phyloP scores from a whole-genome alignment of 2,329 filamentous ascomycete species.

The Parastagonospora nodorum region DNA sequence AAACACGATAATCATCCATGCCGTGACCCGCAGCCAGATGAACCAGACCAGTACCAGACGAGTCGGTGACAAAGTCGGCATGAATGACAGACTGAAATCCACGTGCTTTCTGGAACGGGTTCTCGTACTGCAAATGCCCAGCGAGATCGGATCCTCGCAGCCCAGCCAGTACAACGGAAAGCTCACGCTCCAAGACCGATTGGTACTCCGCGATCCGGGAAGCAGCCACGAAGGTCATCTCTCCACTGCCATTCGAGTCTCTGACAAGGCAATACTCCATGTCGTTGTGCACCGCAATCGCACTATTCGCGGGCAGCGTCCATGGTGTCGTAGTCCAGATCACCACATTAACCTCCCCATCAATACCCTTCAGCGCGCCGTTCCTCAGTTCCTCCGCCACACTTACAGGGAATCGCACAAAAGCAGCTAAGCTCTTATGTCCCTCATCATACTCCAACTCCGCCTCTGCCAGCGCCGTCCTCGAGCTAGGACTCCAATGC shows the following conservation, averaged over 20 bases:
- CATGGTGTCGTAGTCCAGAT: conserved; percentile 99
- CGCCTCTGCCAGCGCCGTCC: conserved; percentile 79
- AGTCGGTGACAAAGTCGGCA: conserved; percentile 85
- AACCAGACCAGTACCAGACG: conserved; percentile 93
- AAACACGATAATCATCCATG: conserved; percentile 92
- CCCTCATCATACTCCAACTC: conserved; percentile 83
- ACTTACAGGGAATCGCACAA: conserved; percentile 75
- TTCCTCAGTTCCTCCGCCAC: conserved; percentile 51
- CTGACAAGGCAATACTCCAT: conserved; percentile 74
- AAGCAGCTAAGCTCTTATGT: conserved; percentile 74
- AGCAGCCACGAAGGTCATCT: conserved; percentile 71
- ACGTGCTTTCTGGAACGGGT: conserved; percentile 67
- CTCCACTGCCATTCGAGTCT: conserved; percentile 46
- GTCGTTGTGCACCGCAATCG: conserved; percentile 79
- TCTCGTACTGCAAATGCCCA: conserved; percentile 67
- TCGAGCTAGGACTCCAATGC: conserved; percentile 82
- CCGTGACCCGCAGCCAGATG: conserved; percentile 94
- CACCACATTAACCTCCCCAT: conserved; percentile 67
- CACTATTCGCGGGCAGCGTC: conserved; percentile 92
- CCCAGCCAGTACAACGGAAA: conserved; percentile 58
- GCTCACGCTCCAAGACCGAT: conserved; percentile 34
- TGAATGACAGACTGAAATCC: conserved; percentile 74
- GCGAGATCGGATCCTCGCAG: conserved; percentile 70
- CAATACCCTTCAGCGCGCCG: conserved; percentile 35
- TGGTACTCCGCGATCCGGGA: conserved; percentile 66